Evolutionary conservation across 2,329 filamentous ascomycete species (phyloP), one percentile per base, ranked within the genome.

Genomic region (Neoarthrinium moseri): DNA sequence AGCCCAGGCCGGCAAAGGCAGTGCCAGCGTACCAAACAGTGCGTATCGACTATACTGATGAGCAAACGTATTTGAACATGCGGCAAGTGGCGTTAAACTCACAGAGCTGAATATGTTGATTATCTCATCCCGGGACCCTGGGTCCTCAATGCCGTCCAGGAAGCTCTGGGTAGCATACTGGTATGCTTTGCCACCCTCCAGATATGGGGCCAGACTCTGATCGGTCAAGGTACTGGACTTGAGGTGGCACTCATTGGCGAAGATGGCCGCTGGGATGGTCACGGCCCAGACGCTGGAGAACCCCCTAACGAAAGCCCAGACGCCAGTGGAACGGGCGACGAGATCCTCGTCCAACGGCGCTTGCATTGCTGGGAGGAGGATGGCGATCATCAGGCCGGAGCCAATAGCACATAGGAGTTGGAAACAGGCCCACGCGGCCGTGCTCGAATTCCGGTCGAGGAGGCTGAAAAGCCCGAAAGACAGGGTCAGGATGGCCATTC

Each of bases 251-350:
- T 45, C 43, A 24, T 39, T 46, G 30, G 55, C 51, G 50, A 70
- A 71, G 26, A 70, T 59, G 3, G 60, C 56, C 1, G 60, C 59
- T 1, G 62, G 64, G 13, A 73, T 61, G 0, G 65, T 59, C 2
- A 71, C 61, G n/a, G 69, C 70, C 35, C 70, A 60, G 6, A 67
- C 61, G 23, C 61, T 56, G 13, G 6, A 6, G 15, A 41, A 41
- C 21, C 24, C 11, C 5, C 37, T 6, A 6, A 29, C 22, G 22
- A 41, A 27, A 11, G 22, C 11, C 21, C 37, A 41, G 8, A 41
- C n/a, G 22, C 8, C 37, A 5, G 37, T 41, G 13, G 37, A 15
- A 6, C 10, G 15, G 13, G 37, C 22, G 6, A 18, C 17, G 13
- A 57, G 1, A 63, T 61, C 10, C 22, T 64, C 60, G 2, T 48